phyloP scores from a whole-genome alignment of 2,329 filamentous ascomycete species.

The Apiospora pterosperma region DNA sequence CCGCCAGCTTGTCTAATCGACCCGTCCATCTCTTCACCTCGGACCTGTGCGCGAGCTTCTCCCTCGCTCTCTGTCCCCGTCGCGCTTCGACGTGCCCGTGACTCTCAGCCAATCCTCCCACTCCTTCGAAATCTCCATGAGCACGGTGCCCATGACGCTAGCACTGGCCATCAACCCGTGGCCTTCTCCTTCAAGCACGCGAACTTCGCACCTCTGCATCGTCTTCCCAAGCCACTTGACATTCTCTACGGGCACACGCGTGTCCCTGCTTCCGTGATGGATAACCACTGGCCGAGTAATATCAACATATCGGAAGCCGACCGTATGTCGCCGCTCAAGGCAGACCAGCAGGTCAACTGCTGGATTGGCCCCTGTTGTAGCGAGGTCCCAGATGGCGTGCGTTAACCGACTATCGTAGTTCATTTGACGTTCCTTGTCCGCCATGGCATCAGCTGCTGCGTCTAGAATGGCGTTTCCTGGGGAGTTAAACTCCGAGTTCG shows the following conservation, averaged over 20 bases:
- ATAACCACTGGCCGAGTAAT: conserved; percentile 90
- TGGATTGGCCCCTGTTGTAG: conserved; percentile 87
- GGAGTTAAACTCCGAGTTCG: conserved; percentile 18
- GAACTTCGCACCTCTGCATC: conserved; percentile 89
- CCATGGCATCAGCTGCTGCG: conserved; percentile 57
- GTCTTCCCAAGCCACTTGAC: conserved; percentile 91
- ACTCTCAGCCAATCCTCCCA: conserved; percentile 84
- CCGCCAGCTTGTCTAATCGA: neutral
- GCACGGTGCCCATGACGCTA: conserved; percentile 85
- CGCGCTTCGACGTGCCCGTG: conserved; percentile 29
- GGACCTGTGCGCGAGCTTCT: conserved; percentile 6
- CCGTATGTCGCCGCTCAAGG: conserved; percentile 82
- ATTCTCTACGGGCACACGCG: conserved; percentile 90
- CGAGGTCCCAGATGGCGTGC: conserved; percentile 89
- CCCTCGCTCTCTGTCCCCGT: conserved; percentile 6
- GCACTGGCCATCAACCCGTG: conserved; percentile 96
- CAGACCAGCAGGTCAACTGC: conserved; percentile 92
- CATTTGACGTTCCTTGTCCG: conserved; percentile 68
- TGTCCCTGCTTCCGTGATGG: conserved; percentile 88
- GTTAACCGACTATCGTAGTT: conserved; percentile 84
- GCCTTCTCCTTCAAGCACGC: conserved; percentile 85
- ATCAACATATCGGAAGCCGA: conserved; percentile 96
- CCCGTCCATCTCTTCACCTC: neutral
- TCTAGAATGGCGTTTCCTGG: conserved; percentile 36
- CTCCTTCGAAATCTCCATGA: conserved; percentile 90